Percentiles rank a stretch among this genome's conserved stretches.
Evolutionary conservation across 2,329 filamentous ascomycete genomes (phyloP).

Genomic region (Aspergillus sp.): DNA sequence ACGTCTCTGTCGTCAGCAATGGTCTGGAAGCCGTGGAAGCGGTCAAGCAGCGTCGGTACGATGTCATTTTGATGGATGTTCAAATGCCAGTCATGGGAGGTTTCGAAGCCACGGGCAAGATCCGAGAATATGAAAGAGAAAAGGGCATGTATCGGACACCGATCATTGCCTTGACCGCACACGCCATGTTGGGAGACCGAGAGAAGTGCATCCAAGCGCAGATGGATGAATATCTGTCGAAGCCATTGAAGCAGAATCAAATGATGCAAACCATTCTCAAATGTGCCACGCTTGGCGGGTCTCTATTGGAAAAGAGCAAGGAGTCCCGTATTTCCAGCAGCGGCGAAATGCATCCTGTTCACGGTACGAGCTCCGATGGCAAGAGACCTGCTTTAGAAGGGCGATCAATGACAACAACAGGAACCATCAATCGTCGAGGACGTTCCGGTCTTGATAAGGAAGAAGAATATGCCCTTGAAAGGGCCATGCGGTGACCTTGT

Average conservation of each 20-base stretch:
- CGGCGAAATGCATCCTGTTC: conserved; percentile 31
- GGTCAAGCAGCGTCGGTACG: conserved; percentile 87
- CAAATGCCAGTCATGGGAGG: conserved; percentile 99
- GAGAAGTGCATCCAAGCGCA: conserved; percentile 98
- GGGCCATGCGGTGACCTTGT: conserved; percentile 36
- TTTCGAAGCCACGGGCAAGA: conserved; percentile 94
- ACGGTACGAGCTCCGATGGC: conserved; percentile 24
- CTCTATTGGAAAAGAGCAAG: conserved; percentile 38
- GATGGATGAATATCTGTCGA: conserved; percentile 98
- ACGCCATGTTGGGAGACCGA: conserved; percentile 96
- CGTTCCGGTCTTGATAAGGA: conserved; percentile 59
- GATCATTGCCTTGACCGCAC: conserved; percentile 92
- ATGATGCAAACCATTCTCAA: conserved; percentile 97
- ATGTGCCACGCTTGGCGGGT: conserved; percentile 75
- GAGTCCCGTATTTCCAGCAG: conserved; percentile 36
- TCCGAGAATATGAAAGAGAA: conserved; percentile 85
- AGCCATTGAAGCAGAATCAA: conserved; percentile 92
- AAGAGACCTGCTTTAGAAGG: conserved; percentile 52
- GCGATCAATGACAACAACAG: conserved; percentile 64
- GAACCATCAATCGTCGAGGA: conserved; percentile 49
- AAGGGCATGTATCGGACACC: conserved; percentile 76
- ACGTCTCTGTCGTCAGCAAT: conserved; percentile 75
- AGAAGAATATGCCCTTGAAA: conserved; percentile 54
- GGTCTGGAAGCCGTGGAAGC: conserved; percentile 87
- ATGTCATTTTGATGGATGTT: conserved; percentile 97